Base-by-base conservation (phyloP, 2,329 filamentous ascomycete genomes). In the Lachnellula subtilissima region DNA sequence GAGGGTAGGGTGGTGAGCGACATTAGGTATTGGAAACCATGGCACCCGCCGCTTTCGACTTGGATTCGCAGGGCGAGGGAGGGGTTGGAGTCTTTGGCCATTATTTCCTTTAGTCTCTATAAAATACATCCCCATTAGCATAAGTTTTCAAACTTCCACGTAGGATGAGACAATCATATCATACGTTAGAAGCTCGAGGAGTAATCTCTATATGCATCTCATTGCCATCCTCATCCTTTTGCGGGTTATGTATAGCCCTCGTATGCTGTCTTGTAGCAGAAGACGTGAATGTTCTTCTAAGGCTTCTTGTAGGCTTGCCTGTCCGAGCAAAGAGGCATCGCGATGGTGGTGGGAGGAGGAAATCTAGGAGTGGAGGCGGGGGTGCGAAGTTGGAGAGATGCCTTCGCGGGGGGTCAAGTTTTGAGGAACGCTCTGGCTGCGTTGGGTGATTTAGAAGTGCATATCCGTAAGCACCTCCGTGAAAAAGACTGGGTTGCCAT, bases 1-100 rank as follows among this genome's bases (percentile, higher is more conserved):
- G 5, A 69, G 62, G 1, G 74, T 67, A 87, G 73, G 0, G 82
- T 83, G 2, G 90, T 87, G 4, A 97, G 80, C 15, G 86, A 89
- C 89, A 99, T 96, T 48, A 96, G 76, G 70, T 99, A 99, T 71
- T 99, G 94, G 72, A 99, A 99, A 50, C 94, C 94, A 73, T 99
- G 94, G 72, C 94, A 99, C 54, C 94, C 94, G 61, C 94, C 94
- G 55, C 88, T 91, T 69, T 96, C 91, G 56, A 99, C 92, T 59
- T 89, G 87, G 63, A 99, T 89, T 52, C 93, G 89, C n/a, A 99
- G 81, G 23, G 91, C 89, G 35, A 96, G 83, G 67, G 88, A 79
- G 2, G 90, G 89, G 70, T 96, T 95, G 17, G 71, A 68, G 66
- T 89, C 85, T 64, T 85, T 83, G 39, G 74, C 69, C 79, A 90